Percentiles rank a stretch among this genome's conserved stretches.
phyloP scores from a whole-genome alignment of 441 rosid species.

The Brassica hybrid region DNA sequence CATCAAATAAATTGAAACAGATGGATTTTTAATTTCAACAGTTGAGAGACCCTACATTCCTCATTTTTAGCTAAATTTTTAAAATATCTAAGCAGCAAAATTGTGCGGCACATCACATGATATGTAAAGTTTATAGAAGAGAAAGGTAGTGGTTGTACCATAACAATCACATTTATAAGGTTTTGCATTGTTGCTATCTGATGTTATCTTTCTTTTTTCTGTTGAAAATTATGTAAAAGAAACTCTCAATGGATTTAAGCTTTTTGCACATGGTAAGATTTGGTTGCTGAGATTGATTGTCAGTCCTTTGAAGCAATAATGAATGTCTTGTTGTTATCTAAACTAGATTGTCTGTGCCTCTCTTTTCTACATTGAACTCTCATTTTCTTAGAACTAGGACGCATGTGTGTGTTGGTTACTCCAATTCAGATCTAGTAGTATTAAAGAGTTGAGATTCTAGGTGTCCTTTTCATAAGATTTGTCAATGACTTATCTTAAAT shows the following conservation, averaged over 20 bases:
- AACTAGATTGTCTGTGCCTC: background rate
- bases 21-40: no score
- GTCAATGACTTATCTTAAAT: background rate
- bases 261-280: background rate
- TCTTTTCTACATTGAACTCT: background rate
- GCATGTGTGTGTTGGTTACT: background rate
- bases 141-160: background rate
- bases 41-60: background rate
- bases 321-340: background rate
- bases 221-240: background rate
- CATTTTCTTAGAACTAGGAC: background rate
- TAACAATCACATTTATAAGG: background rate
- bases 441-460: background rate
- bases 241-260: background rate
- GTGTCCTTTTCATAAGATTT: background rate
- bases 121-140: background rate
- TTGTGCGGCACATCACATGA: background rate
- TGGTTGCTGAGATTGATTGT: constrained; percentile 2
- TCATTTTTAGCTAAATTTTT: background rate
- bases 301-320: background rate
- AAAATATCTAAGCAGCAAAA: background rate
- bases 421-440: background rate
- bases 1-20: no score
- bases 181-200: background rate
- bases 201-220: background rate